These are phyloP conservation scores for Nelumbo lutea DNA, from an alignment of 164 flowering plant genomes.

Conservation along the genomic window DNA sequence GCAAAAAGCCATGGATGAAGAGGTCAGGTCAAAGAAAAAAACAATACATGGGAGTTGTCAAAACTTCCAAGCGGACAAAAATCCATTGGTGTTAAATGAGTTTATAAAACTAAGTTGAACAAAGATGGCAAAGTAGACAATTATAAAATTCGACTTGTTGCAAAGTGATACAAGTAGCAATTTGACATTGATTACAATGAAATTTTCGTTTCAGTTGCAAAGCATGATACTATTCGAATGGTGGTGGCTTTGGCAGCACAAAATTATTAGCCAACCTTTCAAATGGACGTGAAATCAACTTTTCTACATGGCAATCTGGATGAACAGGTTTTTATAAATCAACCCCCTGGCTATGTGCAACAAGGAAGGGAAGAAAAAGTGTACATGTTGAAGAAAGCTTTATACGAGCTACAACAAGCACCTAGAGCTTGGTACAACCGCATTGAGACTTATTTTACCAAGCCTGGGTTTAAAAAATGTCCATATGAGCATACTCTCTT, in stretches of 20 bases:
- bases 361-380: not conserved
- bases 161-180: too few species aligned
- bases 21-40: not conserved
- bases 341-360: not conserved
- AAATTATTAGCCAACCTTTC: not conserved
- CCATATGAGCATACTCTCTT: slow-evolving; percentile 6
- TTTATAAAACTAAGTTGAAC: not conserved
- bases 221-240: slow-evolving; percentile 8
- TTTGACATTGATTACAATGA: not conserved
- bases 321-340: slow-evolving; percentile 4
- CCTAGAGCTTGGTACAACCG: not conserved
- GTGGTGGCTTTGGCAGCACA: slow-evolving; percentile 12
- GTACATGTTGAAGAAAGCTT: not conserved
- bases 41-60: not conserved
- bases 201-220: too few species aligned
- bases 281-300: slow-evolving; percentile 8
- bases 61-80: too few species aligned
- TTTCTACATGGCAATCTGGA: slow-evolving; percentile 10
- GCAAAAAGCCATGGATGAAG: not conserved
- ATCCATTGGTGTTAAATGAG: not conserved
- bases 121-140: not conserved
- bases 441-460: not conserved
- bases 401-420: not conserved
- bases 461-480: slow-evolving; percentile 26
- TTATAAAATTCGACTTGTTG: not conserved